These are phyloP conservation scores for Phytopythium vexans DNA, from an alignment of 352 stramenopile species.

Conservation along the genomic window DNA sequence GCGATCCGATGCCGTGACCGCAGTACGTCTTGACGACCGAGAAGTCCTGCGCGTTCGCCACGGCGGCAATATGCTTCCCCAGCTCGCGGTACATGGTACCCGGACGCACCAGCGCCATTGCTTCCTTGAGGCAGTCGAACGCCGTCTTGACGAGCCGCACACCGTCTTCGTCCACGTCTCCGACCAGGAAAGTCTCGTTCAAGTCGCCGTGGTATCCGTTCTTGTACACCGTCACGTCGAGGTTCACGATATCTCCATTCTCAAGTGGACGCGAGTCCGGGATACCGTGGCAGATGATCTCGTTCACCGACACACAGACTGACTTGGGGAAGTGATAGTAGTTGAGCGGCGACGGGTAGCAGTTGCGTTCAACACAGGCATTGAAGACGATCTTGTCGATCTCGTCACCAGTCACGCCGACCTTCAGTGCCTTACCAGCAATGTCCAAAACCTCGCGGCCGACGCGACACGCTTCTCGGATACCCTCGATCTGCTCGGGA, in stretches of 20 bases:
- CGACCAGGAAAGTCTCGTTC: conserved; percentile 98
- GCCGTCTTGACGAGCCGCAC: conserved; percentile 90
- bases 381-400: conserved; percentile 95
- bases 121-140: conserved; percentile 89
- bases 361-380: conserved; percentile 82
- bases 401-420: conserved; percentile 93
- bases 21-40: conserved; percentile 96
- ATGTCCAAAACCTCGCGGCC: conserved; percentile 94
- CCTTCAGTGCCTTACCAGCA: conserved; percentile 73
- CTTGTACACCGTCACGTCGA: conserved; percentile 96
- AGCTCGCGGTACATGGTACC: conserved; percentile 95
- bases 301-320: conserved; percentile 85
- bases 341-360: conserved; percentile 97
- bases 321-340: conserved; percentile 96
- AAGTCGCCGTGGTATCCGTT: conserved; percentile 96
- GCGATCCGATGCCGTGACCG: conserved; percentile 94
- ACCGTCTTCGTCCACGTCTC: conserved; percentile 91
- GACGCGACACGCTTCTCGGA: conserved; percentile 79
- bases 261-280: conserved; percentile 92
- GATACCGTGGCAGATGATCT: conserved; percentile 96
- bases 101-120: conserved; percentile 86
- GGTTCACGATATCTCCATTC: conserved; percentile 97
- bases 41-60: conserved; percentile 77
- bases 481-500: conserved; percentile 89
- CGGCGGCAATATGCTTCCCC: conserved; percentile 88